Base-by-base conservation (phyloP, 805 yeast species). In the Ascoidea tarda region DNA sequence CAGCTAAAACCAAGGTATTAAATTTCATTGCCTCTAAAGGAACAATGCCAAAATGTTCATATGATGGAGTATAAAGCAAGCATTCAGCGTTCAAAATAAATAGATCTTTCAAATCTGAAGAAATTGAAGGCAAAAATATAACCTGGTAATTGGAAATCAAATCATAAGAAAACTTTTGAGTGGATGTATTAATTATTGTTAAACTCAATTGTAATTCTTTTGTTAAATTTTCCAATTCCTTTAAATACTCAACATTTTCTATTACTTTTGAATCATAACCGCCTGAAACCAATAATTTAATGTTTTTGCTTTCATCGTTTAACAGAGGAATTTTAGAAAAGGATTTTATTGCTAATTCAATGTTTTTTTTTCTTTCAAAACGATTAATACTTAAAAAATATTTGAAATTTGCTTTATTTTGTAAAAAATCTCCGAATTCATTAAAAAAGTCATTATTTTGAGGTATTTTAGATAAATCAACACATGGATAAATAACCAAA, bases 31-130 rank as follows among this genome's bases (percentile, higher is more conserved):
- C 90, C 64, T 93, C 99, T 14, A 93, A 73, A 1, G 99, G 99
- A 6, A 93, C 99, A 57, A 93, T 93, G 12, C 99, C 99, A 63
- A 93, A 93, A 68, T 93, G 99, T 66, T 93, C 99, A 60, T 76
- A 77, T 0, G 85, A 74, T 2, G 99, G 99, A 0, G 99, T 93
- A 63, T 93, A 93, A 48, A 90, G 67, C 28, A 93, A 71, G 53
- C 85, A 59, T 49, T 75, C 74, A 1, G 90, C 73, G 6, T 70
- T 66, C 46, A 74, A 64, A 42, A 93, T 68, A 32, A 93, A 72
- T 2, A 75, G 69, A 62, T 73, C 81, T 66, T 88, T 87, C 54
- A 85, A 63, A 1, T 74, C 63, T 1, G 88, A 73, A 46, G 85
- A 75, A 6, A 91, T 78, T 0, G 96, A 87, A 0, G 96, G 96